phyloP scores from a whole-genome alignment of 257 asterid genomes.

The Scutellaria galericulata region DNA sequence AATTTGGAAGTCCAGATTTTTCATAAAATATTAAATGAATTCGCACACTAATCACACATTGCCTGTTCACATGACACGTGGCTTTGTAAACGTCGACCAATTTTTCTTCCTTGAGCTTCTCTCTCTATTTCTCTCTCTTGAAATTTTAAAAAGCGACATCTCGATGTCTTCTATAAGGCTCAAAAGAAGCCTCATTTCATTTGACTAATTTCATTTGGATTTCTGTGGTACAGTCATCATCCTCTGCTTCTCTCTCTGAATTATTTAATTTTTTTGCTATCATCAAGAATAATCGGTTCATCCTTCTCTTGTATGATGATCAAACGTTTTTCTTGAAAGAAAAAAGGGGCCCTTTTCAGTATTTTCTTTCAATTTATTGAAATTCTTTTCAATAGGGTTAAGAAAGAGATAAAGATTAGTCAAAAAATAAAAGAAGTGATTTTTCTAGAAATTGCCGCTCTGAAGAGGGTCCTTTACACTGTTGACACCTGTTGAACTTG shows the following conservation, averaged over 20 bases:
- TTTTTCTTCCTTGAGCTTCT: not conserved
- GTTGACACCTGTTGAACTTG: slow-evolving; percentile 41
- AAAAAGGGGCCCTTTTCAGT: not conserved
- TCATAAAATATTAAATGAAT: too few relatives aligned
- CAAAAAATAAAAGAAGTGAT: not conserved
- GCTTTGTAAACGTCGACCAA: slow-evolving; percentile 28
- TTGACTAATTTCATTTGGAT: not conserved
- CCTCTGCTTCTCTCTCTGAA: not conserved
- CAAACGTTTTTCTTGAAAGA: slow-evolving; percentile 20
- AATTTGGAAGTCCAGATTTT: too few relatives aligned
- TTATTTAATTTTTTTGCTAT: not conserved
- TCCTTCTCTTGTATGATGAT: not conserved
- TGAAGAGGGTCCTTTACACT: slow-evolving; percentile 13
- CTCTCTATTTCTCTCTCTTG: slow-evolving; percentile 25
- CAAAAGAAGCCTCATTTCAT: not conserved
- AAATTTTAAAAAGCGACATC: slow-evolving; percentile 5
- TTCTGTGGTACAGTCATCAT: slow-evolving; percentile 34
- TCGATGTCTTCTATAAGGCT: not conserved
- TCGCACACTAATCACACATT: too few relatives aligned
- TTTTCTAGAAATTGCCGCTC: slow-evolving; percentile 35
- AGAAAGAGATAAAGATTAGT: not conserved
- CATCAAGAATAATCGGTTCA: not conserved
- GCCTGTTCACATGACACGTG: slow-evolving; percentile 42
- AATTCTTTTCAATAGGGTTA: not conserved
- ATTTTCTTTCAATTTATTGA: slow-evolving; percentile 3